Conservation (phyloP, 805 yeast genomes). For the Torulaspora maleeae region DNA sequence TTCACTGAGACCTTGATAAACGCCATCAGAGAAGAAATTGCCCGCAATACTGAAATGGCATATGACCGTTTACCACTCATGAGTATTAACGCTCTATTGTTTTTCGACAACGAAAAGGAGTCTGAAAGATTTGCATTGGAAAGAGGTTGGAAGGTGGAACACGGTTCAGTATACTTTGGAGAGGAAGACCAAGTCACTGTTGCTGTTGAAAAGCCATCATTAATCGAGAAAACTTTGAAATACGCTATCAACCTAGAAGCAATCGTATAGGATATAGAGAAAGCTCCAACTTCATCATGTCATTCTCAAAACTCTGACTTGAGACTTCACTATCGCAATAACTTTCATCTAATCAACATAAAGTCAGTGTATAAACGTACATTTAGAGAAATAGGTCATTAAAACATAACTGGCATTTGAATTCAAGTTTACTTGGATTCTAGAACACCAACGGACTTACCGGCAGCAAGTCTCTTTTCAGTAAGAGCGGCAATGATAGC, state of each 20-base stretch:
- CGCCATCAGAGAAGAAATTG: constrained; percentile 82
- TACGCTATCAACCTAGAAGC: constrained; percentile 92
- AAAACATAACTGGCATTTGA: constrained; percentile 8
- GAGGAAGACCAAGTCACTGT: constrained; percentile 31
- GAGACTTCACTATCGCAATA: neutral
- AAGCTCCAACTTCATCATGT: neutral
- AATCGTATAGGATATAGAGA: constrained; percentile 50
- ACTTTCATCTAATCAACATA: neutral
- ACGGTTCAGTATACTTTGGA: constrained; percentile 48
- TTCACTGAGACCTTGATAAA: constrained; percentile 70
- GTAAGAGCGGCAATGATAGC: constrained; percentile 97
- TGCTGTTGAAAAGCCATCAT: constrained; percentile 22
- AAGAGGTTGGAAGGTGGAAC: constrained; percentile 53
- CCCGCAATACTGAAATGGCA: constrained; percentile 74
- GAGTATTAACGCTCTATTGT: constrained; percentile 77
- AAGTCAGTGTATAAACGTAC: constrained; percentile 4
- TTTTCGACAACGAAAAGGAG: constrained; percentile 55
- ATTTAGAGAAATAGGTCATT: constrained; percentile 12
- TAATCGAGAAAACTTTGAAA: constrained; percentile 68
- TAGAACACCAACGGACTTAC: constrained; percentile 59
- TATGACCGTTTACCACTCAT: constrained; percentile 71
- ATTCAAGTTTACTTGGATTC: constrained; percentile 9
- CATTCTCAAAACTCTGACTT: too few relatives aligned
- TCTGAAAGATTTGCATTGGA: constrained; percentile 50
- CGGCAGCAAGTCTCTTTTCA: constrained; percentile 66